Base-by-base conservation (phyloP, 805 yeast species). In the Ogataea zsoltii region DNA sequence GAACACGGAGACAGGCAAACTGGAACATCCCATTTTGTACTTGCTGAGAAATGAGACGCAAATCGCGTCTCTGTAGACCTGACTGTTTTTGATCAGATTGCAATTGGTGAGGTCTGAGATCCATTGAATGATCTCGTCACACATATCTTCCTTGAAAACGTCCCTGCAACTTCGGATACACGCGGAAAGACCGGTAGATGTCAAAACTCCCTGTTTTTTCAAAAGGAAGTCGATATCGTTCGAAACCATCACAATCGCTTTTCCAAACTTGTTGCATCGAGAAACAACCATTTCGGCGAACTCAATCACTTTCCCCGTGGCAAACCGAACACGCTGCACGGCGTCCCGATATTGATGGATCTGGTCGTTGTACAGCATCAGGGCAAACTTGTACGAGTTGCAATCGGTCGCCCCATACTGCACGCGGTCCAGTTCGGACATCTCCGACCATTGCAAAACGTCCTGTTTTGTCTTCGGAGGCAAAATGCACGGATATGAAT, bases 291-390 rank as follows among this genome's bases (percentile, higher is more conserved):
- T 87, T 21, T 71, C 69, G 2, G 90, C 89, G 65, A 83, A 88
- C 33, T 79, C 82, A 11, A 66, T 66, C 1, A 77, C 78, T 55
- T 85, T 82, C 16, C 75, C 74, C 7, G 94, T 85, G 0, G 89
- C 83, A 26, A 74, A 60, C 38, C 77, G 72, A 7, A 89, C 79
- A 30, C 87, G 63, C 42, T 80, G 82, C 3, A 81, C 77, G 0
- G 91, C 90, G 58, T 89, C 96, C 44, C 80, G 70, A 53, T 76
- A 81, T 45, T 90, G 92, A 46, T 85, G 82, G 29, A 79, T 74
- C 55, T 85, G 94, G 59, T 89, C 96, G 55, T 90, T 88, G 74
- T 88, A 88, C 2, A 86, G 66, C 26, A 81, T 63, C 23, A 89
- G 66, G 19, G 71, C 78, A 65, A 72, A 88, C 49, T 73, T 72